Conservation (phyloP, 345 rosid species). For the Arabis alpina region DNA sequence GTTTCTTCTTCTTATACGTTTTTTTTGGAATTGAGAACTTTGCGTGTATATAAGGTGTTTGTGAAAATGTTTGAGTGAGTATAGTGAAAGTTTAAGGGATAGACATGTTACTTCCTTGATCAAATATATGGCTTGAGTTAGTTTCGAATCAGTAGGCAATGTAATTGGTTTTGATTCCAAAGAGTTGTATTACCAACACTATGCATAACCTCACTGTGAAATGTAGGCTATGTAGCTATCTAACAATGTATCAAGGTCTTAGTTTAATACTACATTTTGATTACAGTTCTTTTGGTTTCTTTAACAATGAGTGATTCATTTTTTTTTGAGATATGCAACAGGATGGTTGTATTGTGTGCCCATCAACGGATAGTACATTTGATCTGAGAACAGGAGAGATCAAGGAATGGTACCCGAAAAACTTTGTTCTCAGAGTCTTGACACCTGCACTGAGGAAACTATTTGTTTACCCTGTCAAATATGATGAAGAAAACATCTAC, state of each 20-base stretch:
- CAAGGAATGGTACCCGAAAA: slow-evolving; percentile 92
- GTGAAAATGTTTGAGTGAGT: slow-evolving; percentile 23
- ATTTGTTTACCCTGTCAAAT: slow-evolving; percentile 71
- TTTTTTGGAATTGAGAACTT: not conserved
- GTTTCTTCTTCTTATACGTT: slow-evolving; percentile 31
- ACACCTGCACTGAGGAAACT: slow-evolving; percentile 80
- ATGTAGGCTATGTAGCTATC: slow-evolving; percentile 16
- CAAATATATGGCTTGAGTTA: slow-evolving; percentile 7
- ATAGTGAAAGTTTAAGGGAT: not conserved
- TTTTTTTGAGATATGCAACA: slow-evolving; percentile 33
- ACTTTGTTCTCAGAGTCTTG: slow-evolving; percentile 80
- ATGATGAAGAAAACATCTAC: slow-evolving; percentile 76
- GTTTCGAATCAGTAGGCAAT: no score
- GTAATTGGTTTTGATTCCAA: no score
- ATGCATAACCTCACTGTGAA: not conserved
- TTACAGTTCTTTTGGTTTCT: not conserved
- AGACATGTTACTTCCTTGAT: not conserved
- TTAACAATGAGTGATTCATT: not conserved
- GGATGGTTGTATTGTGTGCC: slow-evolving; percentile 97
- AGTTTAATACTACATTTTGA: not conserved
- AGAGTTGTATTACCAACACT: not conserved
- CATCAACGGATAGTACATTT: slow-evolving; percentile 87
- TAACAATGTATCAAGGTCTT: not conserved
- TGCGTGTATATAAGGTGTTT: slow-evolving; percentile 25
- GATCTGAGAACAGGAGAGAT: slow-evolving; percentile 76